Evolutionary conservation across 352 stramenopile species (phyloP).

Genomic region (Blastocystis hominis): DNA sequence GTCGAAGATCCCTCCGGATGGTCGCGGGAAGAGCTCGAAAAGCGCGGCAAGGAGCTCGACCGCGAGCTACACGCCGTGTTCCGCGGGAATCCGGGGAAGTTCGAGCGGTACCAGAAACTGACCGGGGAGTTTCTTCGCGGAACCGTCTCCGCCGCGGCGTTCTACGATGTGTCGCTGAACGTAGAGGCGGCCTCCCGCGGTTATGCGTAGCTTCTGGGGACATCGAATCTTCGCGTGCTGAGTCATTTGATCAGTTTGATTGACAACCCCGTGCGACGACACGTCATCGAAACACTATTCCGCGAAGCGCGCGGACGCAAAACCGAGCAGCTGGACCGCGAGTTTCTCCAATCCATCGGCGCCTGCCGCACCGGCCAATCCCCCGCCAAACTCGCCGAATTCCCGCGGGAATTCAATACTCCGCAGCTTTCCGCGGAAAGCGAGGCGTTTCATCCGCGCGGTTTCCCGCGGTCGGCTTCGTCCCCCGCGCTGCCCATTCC

Average conservation of each 20-base stretch:
- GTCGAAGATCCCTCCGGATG: constrained; percentile 37
- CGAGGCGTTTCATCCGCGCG: not conserved
- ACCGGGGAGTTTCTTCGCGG: not conserved
- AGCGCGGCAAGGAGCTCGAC: not conserved
- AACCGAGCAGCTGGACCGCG: not conserved
- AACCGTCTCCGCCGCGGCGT: not conserved
- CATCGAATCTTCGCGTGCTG: not conserved
- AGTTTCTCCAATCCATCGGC: not conserved
- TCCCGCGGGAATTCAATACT: not conserved
- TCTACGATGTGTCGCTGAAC: constrained; percentile 30
- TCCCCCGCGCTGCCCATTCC: not conserved
- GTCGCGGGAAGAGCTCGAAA: not conserved
- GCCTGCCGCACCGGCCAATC: not conserved
- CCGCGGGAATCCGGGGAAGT: not conserved
- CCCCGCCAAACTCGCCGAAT: not conserved
- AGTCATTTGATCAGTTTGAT: constrained; percentile 16
- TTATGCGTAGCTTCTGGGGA: not conserved
- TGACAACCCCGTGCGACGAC: not conserved
- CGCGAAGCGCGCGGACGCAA: not conserved
- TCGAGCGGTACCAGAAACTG: constrained; percentile 24
- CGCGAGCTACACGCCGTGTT: not conserved
- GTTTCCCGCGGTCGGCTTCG: not conserved
- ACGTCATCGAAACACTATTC: constrained; percentile 39
- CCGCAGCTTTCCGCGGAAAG: not conserved
- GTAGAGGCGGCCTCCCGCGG: not conserved